phyloP scores from a whole-genome alignment of 1,139 yeast genomes.

The Nakaseomyces glabratus region DNA sequence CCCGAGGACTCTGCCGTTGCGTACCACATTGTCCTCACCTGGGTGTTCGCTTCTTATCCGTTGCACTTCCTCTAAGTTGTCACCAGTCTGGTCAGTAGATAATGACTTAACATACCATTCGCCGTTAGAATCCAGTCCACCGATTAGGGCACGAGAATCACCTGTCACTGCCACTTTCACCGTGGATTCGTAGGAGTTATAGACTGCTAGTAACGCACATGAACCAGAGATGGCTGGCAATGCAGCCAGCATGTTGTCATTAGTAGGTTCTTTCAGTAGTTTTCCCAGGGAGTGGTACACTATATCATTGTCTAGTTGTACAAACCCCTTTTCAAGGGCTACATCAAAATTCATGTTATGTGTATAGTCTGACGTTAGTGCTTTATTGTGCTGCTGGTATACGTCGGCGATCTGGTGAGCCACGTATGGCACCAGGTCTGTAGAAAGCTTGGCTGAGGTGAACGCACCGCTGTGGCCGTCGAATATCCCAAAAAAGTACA shows the following conservation, averaged over 20 bases:
- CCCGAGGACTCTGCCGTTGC: slow-evolving; percentile 87
- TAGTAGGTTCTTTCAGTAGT: slow-evolving; percentile 52
- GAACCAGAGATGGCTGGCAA: slow-evolving; percentile 94
- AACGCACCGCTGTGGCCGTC: slow-evolving; percentile 99
- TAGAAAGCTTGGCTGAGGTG: slow-evolving; percentile 76
- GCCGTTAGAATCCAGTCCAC: slow-evolving; percentile 55
- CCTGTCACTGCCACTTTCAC: slow-evolving; percentile 93
- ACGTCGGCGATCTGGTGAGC: slow-evolving; percentile 67
- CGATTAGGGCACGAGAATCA: slow-evolving; percentile 87
- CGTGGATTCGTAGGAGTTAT: slow-evolving; percentile 62
- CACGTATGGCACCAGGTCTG: slow-evolving; percentile 65
- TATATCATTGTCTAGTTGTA: slow-evolving; percentile 77
- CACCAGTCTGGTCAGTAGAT: slow-evolving; percentile 90
- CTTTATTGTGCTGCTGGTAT: slow-evolving; percentile 23
- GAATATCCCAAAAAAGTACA: slow-evolving; percentile 92
- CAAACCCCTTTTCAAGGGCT: slow-evolving; percentile 75
- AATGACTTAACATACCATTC: slow-evolving; percentile 84
- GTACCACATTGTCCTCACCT: slow-evolving; percentile 71
- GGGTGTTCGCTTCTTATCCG: slow-evolving; percentile 86
- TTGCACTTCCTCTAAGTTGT: slow-evolving; percentile 78
- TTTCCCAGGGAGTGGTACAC: slow-evolving; percentile 66
- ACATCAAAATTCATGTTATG: slow-evolving; percentile 52
- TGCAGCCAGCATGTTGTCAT: slow-evolving; percentile 48
- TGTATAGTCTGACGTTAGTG: slow-evolving; percentile 12
- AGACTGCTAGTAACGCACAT: slow-evolving; percentile 81